Evolutionary conservation across 345 rosid species (phyloP), one percentile per base, ranked within the genome.

Genomic region (Leavenworthia alabamica): DNA sequence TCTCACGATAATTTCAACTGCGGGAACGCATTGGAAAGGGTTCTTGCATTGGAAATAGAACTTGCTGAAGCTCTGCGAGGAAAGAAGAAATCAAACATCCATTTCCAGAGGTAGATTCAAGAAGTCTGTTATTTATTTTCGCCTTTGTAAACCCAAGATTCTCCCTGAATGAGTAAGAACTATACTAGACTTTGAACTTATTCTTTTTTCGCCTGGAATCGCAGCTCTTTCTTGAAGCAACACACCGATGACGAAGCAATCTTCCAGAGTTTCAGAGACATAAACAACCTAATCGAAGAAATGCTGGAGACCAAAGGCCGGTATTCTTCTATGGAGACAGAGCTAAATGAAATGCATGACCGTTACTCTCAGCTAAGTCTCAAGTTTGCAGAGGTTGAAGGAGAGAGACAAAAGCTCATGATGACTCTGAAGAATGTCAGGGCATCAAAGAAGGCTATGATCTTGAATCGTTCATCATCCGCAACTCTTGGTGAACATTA

Each of bases 301-400:
- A 86, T 82, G 89, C 69, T 92, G 69, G 85, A 85, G 67, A 22
- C 84, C 9, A 93, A 87, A 81, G 94, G 79, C 12, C 84, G 84
- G 79, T 80, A 85, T 46, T 59, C 77, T 10, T 47, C 81, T 3
- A 79, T 89, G 6, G 94, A 89, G 78, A 78, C 80, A 10, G 96
- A 93, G 73, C 89, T 93, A 15, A 83, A 71, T 73, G 99, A 93
- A 56, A 93, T 93, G 96, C 99, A 89, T 14, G 86, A 84, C 28
- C 88, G 97, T 32, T 89, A 89, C 77, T 93, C 97, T 60, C 86
- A 87, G 77, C 74, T 93, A 53, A 93, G 99, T 75, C 97, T 93
- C 62, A 89, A 87, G 44, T 89, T 93, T 73, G 97, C 99, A 4
- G 99, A 93, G 83, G 91, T 89, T 50, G 97, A 93, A 78, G 99